These are phyloP conservation scores for Leccinellum luteum DNA, from an alignment of 768 basidiomycete species.

Conservation along the genomic window DNA sequence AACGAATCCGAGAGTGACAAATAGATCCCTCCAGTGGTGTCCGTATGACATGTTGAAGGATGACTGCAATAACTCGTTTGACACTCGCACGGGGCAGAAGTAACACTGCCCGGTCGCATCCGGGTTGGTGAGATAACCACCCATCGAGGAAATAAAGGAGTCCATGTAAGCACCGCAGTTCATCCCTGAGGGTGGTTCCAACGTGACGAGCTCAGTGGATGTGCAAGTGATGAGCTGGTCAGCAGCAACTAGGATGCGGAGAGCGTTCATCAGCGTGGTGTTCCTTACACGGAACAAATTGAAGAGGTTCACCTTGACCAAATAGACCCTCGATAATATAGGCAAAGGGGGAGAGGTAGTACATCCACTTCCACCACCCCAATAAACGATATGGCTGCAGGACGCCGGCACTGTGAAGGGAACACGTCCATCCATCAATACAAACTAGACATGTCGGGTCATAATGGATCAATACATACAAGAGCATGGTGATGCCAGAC, in stretches of 20 bases:
- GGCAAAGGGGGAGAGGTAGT: slow-evolving; percentile 48
- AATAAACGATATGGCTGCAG: slow-evolving; percentile 42
- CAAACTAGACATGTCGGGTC: background rate
- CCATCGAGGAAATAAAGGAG: slow-evolving; percentile 45
- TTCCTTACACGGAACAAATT: too few relatives aligned
- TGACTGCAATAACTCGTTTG: slow-evolving; percentile 40
- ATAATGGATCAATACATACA: slow-evolving; percentile 30
- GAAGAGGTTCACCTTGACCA: slow-evolving; percentile 23
- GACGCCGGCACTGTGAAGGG: slow-evolving; percentile 42
- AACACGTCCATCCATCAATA: slow-evolving; percentile 2
- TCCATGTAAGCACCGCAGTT: slow-evolving; percentile 53
- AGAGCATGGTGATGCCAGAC: slow-evolving; percentile 41
- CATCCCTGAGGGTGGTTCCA: slow-evolving; percentile 52
- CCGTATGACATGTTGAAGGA: slow-evolving; percentile 5
- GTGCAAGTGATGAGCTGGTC: slow-evolving; percentile 46
- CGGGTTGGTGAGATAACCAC: slow-evolving; percentile 58
- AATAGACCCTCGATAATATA: slow-evolving; percentile 47
- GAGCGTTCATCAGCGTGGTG: background rate
- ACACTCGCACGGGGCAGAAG: slow-evolving; percentile 53
- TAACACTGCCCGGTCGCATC: slow-evolving; percentile 49
- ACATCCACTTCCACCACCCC: slow-evolving; percentile 34
- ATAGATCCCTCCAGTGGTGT: slow-evolving; percentile 11
- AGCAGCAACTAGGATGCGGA: slow-evolving; percentile 36
- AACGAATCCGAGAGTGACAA: slow-evolving; percentile 17
- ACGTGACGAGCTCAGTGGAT: slow-evolving; percentile 45